Evolutionary conservation across 2,329 filamentous ascomycete genomes (phyloP), one percentile per base, ranked within the genome.

Genomic region (Ciborinia camelliae): DNA sequence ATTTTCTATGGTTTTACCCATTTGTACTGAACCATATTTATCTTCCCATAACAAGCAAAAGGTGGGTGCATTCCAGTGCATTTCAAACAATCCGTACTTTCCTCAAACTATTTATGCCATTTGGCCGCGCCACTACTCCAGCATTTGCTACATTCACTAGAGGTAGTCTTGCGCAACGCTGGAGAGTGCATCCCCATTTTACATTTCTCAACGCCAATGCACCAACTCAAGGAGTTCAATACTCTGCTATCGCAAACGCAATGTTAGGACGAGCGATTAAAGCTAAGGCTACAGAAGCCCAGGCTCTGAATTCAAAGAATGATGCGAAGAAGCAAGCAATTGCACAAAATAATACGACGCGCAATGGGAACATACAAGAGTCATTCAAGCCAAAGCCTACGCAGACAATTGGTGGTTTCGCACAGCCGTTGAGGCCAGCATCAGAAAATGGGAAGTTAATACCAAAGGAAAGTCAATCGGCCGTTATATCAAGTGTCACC

Each of bases 271-370:
- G 73, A 52, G 75, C 74, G 32, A 64, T 67, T 4, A 70, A 72
- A 50, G 66, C 66, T 8, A 64, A 66, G 65, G 62, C 54, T 23
- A 48, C 55, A 26, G 55, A 59, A n/a, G n/a, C 41, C n/a, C 30
- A 15, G 14, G 66, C 69, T 64, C 62, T 66, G 6, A 65, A 69
- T 18, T 41, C 68, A n/a, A 74, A 73, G 58, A 66, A 62, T 12
- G 65, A 68, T 45, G 64, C 70, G 32, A 67, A 79, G 5, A 85
- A 86, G 73, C 79, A 83, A 65, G 76, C 84, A 20, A 84, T 87
- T 68, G 80, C 84, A 4, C 86, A 85, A 1, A 86, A 82, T 74
- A 86, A 81, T 69, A 81, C 83, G 74, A 86, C 74, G 51, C 73
- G 77, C 32, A 71, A 74, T 73, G 76, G 76, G 47, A 81, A 81